Base-by-base conservation (phyloP, 768 basidiomycete species). In the Serendipita sp. region DNA sequence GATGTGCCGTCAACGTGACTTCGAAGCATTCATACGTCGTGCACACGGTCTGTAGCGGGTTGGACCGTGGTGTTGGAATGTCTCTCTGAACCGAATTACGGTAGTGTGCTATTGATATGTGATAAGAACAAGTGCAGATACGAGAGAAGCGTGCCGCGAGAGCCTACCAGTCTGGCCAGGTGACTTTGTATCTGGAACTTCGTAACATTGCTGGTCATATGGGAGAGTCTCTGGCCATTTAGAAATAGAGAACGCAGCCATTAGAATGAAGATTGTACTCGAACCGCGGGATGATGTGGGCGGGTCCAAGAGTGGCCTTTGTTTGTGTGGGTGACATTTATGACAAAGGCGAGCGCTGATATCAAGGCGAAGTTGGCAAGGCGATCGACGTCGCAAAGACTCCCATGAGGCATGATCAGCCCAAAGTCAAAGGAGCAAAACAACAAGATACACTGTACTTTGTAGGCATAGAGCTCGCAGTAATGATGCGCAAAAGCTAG, bases 131-230 rank as follows among this genome's bases (percentile, higher is more conserved):
- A 60, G 1, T 32, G 23, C 23, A 23, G 23, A 15, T 63, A 45
- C 69, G 32, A 71, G 63, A 60, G 23, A 56, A 51, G 34, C 3
- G 44, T 38, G 32, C 64, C 38, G 23, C 11, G 63, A 54, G 62
- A 3, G 41, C 80, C 65, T 36, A 60, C 56, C 23, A 23, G 56
- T 86, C 74, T 89, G 86, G 38, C 89, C 89, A 11, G 88, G 83
- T 56, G 81, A 81, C 74, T 86, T 86, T 0, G 90, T 91, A 23
- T 87, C 89, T 28, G 89, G 85, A 18, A 91, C 83, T 60, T 80
- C 74, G 16, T 85, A 74, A n/a, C 81, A 76, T 74, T 92, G 90
- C 65, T 23, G 16, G 2, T 16, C n/a, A 32, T 60, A 60, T 36
- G 56, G 56, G 3, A 60, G 56, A 10, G 7, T n/a, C 16, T 36